Evolutionary conservation across 2,329 filamentous ascomycete species (phyloP).

Genomic region (Diplodia mutila): DNA sequence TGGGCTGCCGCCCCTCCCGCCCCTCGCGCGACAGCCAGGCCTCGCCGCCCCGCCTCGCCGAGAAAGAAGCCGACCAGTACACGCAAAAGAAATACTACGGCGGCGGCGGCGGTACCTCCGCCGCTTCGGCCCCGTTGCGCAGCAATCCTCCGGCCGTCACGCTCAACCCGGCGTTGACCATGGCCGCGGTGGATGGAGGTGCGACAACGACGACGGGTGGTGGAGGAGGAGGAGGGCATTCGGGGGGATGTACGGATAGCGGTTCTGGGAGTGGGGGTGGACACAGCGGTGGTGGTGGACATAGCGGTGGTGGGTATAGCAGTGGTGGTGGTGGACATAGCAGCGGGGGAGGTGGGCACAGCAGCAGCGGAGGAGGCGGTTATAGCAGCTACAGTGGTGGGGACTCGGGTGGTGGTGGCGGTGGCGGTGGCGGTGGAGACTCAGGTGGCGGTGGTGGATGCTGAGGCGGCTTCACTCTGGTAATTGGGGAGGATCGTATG

Average conservation of each 20-base stretch:
- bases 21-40: neutral
- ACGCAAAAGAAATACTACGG: neutral
- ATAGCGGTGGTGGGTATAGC: neutral
- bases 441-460: neutral
- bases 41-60: neutral
- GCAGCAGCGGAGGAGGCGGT: neutral
- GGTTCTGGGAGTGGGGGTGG: too few relatives aligned
- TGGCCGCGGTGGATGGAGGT: too few relatives aligned
- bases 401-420: neutral
- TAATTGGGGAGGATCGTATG: too few relatives aligned
- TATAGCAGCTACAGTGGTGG: neutral
- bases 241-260: too few relatives aligned
- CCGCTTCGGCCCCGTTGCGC: neutral
- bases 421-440: neutral
- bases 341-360: neutral
- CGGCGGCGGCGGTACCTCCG: neutral
- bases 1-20: neutral
- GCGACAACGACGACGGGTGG: neutral
- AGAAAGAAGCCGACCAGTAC: too few relatives aligned
- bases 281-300: neutral
- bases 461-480: neutral
- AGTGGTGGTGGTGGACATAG: neutral
- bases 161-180: neutral
- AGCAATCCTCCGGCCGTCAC: neutral
- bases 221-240: neutral